Base-by-base conservation (phyloP, 345 rosid species). In the Firmiana major region DNA sequence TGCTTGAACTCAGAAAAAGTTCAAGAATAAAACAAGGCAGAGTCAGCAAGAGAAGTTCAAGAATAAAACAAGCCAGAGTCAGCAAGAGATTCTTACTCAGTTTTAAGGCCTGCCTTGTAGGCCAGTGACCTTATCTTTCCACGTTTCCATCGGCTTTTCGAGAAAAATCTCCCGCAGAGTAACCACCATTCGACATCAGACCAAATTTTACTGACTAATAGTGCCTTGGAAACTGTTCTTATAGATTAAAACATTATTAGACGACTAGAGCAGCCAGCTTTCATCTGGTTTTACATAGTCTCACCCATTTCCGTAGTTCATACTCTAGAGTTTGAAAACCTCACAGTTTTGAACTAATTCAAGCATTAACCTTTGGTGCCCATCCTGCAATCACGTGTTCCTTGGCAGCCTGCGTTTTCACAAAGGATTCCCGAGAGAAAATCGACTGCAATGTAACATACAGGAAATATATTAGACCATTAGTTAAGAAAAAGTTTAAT, bases 371-470 rank as follows among this genome's bases (percentile, higher is more conserved):
- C 90, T 96, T 92, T 0, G 89, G 85, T 31, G 69, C 93, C 99
- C 99, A 93, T 22, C 99, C 98, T 0, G 97, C 86, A 68, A 96
- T 79, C 80, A 96, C 88, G 62, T 89, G 51, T 83, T 92, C 87
- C 68, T 86, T 80, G 9, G 79, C 83, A 2, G 90, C 76, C 79
- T 84, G 91, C 9, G 99, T 96, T 82, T 93, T 92, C 84, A 76
- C 79, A 28, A 93, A 96, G 6, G 95, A 89, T 63, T 88, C 95
- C 3, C 83, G 85, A 36, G 90, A 71, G 83, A 91, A 93, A 55
- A 76, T 9, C 54, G 1, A 7, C 63, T 63, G 73, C 51, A 65
- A 53, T 4, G 13, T 28, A 75, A 65, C 53, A 65, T 48, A 63
- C 12, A 75, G 49, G 26, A 63, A 46, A 45, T 31, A 34, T 31